Base-by-base conservation (phyloP, 805 yeast species). In the Ogataea pini region DNA sequence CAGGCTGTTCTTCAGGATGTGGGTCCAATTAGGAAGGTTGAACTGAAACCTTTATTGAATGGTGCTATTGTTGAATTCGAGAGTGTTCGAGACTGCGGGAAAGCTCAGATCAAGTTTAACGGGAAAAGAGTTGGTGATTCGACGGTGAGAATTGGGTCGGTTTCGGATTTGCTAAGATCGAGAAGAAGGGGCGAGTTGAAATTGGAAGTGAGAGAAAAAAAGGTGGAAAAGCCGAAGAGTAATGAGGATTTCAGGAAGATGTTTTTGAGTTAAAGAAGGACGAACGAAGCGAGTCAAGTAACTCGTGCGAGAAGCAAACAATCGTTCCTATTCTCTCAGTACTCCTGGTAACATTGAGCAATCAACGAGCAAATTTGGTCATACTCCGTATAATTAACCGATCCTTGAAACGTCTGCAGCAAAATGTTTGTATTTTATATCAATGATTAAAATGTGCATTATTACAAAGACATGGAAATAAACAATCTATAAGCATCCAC, bases 41-140 rank as follows among this genome's bases (percentile, higher is more conserved):
- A 76, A 20, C 55, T 81, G 14, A 75, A 72, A 31, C 75, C 83
- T 0, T 77, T 73, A 18, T 56, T 62, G 16, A 57, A 65, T 6
- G 78, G 77, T 4, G 85, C 85, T 0, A 54, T 83, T 25, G 70
- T 83, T 3, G 77, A 76, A 50, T 78, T 78, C 51, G 62, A 61
- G 20, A 64, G 60, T 5, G 63, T 70, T 0, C 56, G 64, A 7
- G 72, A 72, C 39, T 79, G 85, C 1, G 89, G 89, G 0, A 70
- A 65, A 38, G 82, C 80, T 0, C 65, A 71, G 0, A 58, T 83
- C 63, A 56, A 61, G 10, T 52, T 79, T 13, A 69, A 73, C 27
- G 78, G 79, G 0, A 52, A 52, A 19, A 52, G 49, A 9, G 67
- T 77, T 14, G 72, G 74, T 14, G 72, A 67, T 2, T n/a, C 28